phyloP scores from a whole-genome alignment of 495 filamentous ascomycete species.

The Thozetella sp. region DNA sequence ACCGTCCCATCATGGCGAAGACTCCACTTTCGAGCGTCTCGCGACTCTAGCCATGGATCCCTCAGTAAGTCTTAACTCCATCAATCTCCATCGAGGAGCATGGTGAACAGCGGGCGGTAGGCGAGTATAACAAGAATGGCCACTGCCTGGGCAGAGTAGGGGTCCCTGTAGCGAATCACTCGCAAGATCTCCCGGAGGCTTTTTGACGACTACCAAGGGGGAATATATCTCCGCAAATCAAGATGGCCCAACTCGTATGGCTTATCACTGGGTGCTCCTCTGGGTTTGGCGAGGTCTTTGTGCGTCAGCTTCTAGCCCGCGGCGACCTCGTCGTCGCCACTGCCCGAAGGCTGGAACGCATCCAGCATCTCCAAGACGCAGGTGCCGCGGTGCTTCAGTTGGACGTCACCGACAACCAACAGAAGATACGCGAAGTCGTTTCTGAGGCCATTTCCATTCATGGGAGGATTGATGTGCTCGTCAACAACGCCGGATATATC shows the following conservation, averaged over 20 bases:
- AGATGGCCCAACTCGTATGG: slow-evolving; percentile 37
- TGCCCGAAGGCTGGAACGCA: slow-evolving; percentile 38
- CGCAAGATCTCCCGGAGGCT: no score
- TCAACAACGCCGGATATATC: slow-evolving; percentile 55
- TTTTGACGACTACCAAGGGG: no score
- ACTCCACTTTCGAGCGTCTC: no score
- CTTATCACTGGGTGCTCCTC: slow-evolving; percentile 51
- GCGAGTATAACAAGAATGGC: no score
- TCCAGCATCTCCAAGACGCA: slow-evolving; percentile 36
- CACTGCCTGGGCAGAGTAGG: no score
- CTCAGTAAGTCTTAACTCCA: no score
- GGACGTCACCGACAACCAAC: slow-evolving; percentile 41
- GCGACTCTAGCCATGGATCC: no score
- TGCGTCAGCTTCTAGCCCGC: slow-evolving; percentile 37
- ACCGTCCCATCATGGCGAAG: no score
- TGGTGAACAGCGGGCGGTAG: no score
- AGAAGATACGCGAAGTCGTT: slow-evolving; percentile 31
- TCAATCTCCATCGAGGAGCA: no score
- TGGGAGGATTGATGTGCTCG: slow-evolving; percentile 50
- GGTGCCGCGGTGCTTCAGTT: slow-evolving; percentile 43
- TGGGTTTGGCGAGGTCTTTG: slow-evolving; percentile 47
- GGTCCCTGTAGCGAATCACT: no score
- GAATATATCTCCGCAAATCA: no score
- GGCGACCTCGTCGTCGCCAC: slow-evolving; percentile 55
- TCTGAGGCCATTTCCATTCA: slow-evolving; percentile 39